These are phyloP conservation scores for Serendipita sp. DNA, from an alignment of 768 basidiomycete species.

Conservation along the genomic window DNA sequence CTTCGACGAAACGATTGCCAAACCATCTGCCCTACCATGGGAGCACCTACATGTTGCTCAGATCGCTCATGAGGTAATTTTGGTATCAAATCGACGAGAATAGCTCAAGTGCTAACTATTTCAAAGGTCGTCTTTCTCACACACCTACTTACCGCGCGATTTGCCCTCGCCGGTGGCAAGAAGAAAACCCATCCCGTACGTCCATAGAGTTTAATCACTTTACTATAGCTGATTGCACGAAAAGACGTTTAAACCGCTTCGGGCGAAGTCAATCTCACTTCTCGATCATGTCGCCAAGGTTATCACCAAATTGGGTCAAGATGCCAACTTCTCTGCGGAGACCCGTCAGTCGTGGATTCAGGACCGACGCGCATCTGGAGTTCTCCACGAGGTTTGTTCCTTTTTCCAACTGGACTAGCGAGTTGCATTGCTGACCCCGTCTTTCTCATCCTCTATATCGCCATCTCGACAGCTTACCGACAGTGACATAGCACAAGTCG, in stretches of 20 bases:
- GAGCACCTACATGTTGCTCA: slow-evolving; percentile 59
- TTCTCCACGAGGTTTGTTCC: background rate
- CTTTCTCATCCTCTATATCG: background rate
- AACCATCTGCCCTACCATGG: slow-evolving; percentile 26
- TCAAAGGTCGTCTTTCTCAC: background rate
- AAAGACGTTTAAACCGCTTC: background rate
- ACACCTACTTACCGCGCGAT: background rate
- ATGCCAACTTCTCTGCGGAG: background rate
- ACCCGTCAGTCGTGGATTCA: background rate
- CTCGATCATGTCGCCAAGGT: background rate
- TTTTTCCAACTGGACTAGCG: background rate
- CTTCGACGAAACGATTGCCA: slow-evolving; percentile 28
- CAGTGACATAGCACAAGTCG: background rate
- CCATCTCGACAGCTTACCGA: background rate
- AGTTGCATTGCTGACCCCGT: background rate
- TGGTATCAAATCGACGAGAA: too few relatives aligned
- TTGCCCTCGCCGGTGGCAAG: background rate
- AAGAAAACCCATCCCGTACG: background rate
- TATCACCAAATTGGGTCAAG: background rate
- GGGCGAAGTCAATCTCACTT: background rate
- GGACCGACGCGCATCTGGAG: background rate
- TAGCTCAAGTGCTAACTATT: too few relatives aligned
- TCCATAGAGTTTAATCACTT: background rate
- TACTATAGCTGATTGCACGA: background rate
- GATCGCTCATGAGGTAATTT: slow-evolving; percentile 49